A percentile compares a stretch with the other conserved stretches of the same genome.
phyloP scores from a whole-genome alignment of 495 filamentous ascomycete species.

The Aspergillus leporis region DNA sequence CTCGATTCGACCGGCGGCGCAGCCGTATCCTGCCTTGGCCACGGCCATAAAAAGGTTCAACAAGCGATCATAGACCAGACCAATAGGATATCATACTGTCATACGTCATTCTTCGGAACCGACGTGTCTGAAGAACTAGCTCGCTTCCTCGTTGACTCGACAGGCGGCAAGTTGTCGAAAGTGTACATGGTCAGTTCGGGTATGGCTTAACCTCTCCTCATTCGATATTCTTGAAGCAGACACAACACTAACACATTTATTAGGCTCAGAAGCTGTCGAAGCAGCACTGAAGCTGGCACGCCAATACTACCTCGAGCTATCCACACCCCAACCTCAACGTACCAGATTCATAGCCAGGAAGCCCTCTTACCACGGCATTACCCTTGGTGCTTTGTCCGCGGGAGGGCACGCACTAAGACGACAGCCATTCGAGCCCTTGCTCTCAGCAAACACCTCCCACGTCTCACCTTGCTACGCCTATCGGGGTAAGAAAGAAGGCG shows the following conservation, averaged over 20 bases:
- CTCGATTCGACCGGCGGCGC: slow-evolving; percentile 61
- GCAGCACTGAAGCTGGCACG: slow-evolving; percentile 64
- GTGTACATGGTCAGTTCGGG: slow-evolving; percentile 58
- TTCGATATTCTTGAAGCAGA: neutral
- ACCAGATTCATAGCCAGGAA: slow-evolving; percentile 65
- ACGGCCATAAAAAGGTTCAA: slow-evolving; percentile 45
- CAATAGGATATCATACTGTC: slow-evolving; percentile 51
- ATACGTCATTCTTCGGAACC: slow-evolving; percentile 53
- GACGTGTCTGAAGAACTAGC: slow-evolving; percentile 48
- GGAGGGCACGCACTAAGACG: slow-evolving; percentile 64
- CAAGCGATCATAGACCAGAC: slow-evolving; percentile 52
- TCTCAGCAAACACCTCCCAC: slow-evolving; percentile 59
- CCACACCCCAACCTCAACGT: slow-evolving; percentile 46
- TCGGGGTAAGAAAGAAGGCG: slow-evolving; percentile 48
- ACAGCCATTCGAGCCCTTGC: slow-evolving; percentile 64
- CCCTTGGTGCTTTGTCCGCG: slow-evolving; percentile 63
- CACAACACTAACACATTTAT: neutral
- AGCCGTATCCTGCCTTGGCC: slow-evolving; percentile 52
- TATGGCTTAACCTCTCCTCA: slow-evolving; percentile 29
- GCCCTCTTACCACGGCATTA: slow-evolving; percentile 76
- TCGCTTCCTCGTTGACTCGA: slow-evolving; percentile 43
- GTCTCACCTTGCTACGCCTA: slow-evolving; percentile 74
- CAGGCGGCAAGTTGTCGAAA: slow-evolving; percentile 46
- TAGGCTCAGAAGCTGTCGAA: slow-evolving; percentile 73
- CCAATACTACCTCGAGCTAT: slow-evolving; percentile 61